phyloP scores from a whole-genome alignment of 2,329 filamentous ascomycete species.

The Curvularia hawaiiensis region DNA sequence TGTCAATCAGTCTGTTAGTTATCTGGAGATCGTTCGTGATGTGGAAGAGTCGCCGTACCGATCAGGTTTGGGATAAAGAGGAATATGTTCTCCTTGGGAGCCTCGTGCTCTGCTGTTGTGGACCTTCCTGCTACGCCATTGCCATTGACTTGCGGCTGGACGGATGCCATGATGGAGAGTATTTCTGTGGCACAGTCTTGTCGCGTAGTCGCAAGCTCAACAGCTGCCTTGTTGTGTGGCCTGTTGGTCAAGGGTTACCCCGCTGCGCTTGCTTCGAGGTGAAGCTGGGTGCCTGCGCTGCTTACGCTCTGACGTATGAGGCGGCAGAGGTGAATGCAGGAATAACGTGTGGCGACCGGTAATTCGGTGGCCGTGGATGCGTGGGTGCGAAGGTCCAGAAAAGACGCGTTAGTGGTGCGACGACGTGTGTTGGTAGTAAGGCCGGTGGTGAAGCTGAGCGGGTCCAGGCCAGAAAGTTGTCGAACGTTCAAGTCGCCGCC shows the following conservation, averaged over 20 bases:
- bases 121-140: constrained; percentile 38
- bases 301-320: constrained; percentile 8
- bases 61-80: constrained; percentile 60
- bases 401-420: constrained; percentile 1
- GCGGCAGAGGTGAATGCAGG: constrained; percentile 11
- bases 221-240: neutral
- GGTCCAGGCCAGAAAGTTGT: constrained; percentile 33
- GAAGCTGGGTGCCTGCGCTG: constrained; percentile 9
- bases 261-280: constrained; percentile 13
- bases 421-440: constrained; percentile 1
- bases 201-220: constrained; percentile 1
- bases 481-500: constrained; percentile 24
- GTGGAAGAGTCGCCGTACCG: constrained; percentile 42
- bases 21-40: constrained; percentile 8
- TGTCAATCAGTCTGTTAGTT: constrained; percentile 29
- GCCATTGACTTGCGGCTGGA: constrained; percentile 36
- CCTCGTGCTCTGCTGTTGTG: constrained; percentile 23
- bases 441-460: constrained; percentile 16
- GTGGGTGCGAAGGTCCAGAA: neutral
- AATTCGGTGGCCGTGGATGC: neutral
- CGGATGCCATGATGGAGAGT: constrained; percentile 32
- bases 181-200: constrained; percentile 1
- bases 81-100: constrained; percentile 59
- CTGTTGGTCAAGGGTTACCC: constrained; percentile 11
- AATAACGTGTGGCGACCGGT: constrained; percentile 1